phyloP scores from a whole-genome alignment of 345 rosid genomes.

The Chamaenerion angustifolium region DNA sequence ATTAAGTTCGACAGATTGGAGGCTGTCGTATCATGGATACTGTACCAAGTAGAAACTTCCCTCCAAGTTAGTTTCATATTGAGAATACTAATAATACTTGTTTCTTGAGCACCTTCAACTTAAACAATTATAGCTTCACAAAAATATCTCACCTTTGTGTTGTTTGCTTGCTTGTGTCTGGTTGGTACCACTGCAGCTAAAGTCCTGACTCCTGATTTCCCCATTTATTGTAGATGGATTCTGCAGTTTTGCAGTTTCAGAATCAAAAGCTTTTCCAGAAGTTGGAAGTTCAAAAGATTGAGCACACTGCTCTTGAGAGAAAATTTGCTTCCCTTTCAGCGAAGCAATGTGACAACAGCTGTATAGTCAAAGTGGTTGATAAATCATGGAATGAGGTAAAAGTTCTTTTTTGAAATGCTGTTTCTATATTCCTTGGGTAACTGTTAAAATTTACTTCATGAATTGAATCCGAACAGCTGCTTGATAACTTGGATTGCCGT shows the following conservation, averaged over 20 bases:
- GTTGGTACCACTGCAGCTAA: background rate
- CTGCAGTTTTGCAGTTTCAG: constrained; percentile 70
- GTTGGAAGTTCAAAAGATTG: constrained; percentile 72
- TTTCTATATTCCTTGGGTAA: background rate
- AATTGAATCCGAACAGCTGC: constrained; percentile 7
- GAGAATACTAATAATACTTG: no score
- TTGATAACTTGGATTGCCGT: background rate
- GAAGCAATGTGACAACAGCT: constrained; percentile 40
- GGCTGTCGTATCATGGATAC: no score
- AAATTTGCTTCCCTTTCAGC: constrained; percentile 38
- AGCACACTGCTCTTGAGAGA: constrained; percentile 49
- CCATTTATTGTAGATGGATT: constrained; percentile 41
- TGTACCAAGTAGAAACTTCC: no score
- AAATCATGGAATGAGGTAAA: constrained; percentile 69
- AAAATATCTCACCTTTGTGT: no score
- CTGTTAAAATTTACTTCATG: constrained; percentile 6
- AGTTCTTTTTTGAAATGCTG: constrained; percentile 4
- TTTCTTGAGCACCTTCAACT: no score
- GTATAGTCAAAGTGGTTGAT: constrained; percentile 43
- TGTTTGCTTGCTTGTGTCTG: background rate
- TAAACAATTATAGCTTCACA: no score
- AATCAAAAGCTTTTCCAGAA: constrained; percentile 80
- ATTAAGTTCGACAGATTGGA: no score
- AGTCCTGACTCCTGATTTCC: background rate
- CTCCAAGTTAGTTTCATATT: no score